A percentile compares a stretch with the other conserved stretches of the same genome.
These are phyloP conservation scores for Trypanosoma melophagium DNA, from an alignment of 208 protist species.

Conservation along the genomic window DNA sequence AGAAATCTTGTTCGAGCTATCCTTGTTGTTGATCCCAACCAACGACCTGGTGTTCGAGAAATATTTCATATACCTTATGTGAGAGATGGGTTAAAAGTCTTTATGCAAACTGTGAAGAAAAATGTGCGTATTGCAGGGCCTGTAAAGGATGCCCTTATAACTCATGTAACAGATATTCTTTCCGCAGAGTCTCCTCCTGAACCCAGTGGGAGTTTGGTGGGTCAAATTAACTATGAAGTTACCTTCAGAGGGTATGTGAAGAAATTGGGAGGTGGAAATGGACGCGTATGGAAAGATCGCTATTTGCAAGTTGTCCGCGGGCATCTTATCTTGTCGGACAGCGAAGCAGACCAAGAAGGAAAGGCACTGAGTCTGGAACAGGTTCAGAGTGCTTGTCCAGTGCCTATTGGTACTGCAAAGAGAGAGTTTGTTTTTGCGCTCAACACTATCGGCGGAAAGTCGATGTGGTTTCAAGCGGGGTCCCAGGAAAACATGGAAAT, in stretches of 20 bases:
- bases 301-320: slow-evolving; percentile 72
- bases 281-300: slow-evolving; percentile 68
- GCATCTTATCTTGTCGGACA: slow-evolving; percentile 74
- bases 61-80: slow-evolving; percentile 80
- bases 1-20: slow-evolving; percentile 61
- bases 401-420: slow-evolving; percentile 51
- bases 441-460: slow-evolving; percentile 81
- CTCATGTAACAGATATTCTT: slow-evolving; percentile 71
- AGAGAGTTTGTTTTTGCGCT: slow-evolving; percentile 80
- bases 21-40: slow-evolving; percentile 69
- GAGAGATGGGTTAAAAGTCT: slow-evolving; percentile 74
- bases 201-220: slow-evolving; percentile 34
- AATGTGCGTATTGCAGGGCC: slow-evolving; percentile 64
- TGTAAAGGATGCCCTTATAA: slow-evolving; percentile 59
- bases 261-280: slow-evolving; percentile 62
- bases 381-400: slow-evolving; percentile 78
- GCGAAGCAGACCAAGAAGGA: slow-evolving; percentile 60
- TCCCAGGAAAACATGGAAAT: slow-evolving; percentile 77
- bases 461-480: slow-evolving; percentile 80
- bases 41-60: slow-evolving; percentile 65
- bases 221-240: slow-evolving; percentile 75
- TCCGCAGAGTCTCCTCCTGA: slow-evolving; percentile 34
- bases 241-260: slow-evolving; percentile 65
- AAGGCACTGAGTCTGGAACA: slow-evolving; percentile 82
- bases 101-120: slow-evolving; percentile 82